phyloP scores from a whole-genome alignment of 2,329 filamentous ascomycete species.

The Verticillium zaregamsianum region DNA sequence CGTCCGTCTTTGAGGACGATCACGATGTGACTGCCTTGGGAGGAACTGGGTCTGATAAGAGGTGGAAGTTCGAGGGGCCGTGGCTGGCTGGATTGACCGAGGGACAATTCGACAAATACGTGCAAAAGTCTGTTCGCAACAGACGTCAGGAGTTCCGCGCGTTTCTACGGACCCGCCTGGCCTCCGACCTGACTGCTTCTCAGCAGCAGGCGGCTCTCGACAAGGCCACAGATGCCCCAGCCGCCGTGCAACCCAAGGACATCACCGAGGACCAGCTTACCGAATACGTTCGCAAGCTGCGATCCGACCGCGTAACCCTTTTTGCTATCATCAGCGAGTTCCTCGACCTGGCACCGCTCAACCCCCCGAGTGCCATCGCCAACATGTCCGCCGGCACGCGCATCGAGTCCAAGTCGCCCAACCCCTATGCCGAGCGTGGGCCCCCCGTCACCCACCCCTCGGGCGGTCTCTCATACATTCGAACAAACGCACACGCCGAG shows the following conservation, averaged over 20 bases:
- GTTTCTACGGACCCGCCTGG: slow-evolving; percentile 46
- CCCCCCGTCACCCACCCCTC: slow-evolving; percentile 60
- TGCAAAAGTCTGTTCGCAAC: slow-evolving; percentile 49
- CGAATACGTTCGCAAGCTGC: slow-evolving; percentile 48
- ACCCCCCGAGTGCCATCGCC: slow-evolving; percentile 22
- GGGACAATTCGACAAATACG: slow-evolving; percentile 54
- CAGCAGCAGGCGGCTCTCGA: slow-evolving; percentile 34
- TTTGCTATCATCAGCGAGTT: slow-evolving; percentile 55
- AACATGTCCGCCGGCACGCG: slow-evolving; percentile 19
- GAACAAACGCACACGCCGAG: slow-evolving; percentile 48
- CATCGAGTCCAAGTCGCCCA: slow-evolving; percentile 19
- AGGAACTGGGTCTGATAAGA: slow-evolving; percentile 31
- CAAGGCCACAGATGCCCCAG: slow-evolving; percentile 24
- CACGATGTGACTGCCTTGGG: slow-evolving; percentile 38
- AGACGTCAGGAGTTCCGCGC: slow-evolving; percentile 50
- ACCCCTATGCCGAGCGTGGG: slow-evolving; percentile 46
- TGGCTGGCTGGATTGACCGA: slow-evolving; percentile 62
- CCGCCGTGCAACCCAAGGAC: slow-evolving; percentile 25
- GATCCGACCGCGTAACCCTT: slow-evolving; percentile 44
- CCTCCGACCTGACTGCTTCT: slow-evolving; percentile 37
- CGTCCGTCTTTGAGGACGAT: slow-evolving; percentile 56
- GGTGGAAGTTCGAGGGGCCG: slow-evolving; percentile 65
- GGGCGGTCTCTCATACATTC: slow-evolving; percentile 58
- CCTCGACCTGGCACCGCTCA: slow-evolving; percentile 56
- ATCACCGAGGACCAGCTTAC: slow-evolving; percentile 48